These are phyloP conservation scores for Syzygium oleosum DNA, from an alignment of 345 rosid species.

Conservation along the genomic window DNA sequence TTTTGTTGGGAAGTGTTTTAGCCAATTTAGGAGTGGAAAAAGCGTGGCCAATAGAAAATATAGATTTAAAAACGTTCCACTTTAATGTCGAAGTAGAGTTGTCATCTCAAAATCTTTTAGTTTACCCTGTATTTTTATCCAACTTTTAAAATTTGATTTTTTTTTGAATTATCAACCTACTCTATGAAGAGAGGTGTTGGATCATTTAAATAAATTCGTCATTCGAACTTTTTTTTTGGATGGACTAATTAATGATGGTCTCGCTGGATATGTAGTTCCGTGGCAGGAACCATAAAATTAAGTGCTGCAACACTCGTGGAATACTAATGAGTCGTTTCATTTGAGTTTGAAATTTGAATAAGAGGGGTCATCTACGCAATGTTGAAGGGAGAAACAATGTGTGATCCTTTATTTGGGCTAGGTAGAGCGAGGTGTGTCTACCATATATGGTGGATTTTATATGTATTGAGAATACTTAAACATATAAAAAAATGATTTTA, in stretches of 20 bases:
- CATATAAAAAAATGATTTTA: background rate
- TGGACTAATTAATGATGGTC: background rate
- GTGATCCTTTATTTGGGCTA: background rate
- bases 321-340: background rate
- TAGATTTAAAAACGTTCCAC: background rate
- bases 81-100: background rate
- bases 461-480: background rate
- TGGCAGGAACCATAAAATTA: background rate
- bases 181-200: background rate
- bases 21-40: too few species aligned
- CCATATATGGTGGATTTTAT: background rate
- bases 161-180: background rate
- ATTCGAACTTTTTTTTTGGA: background rate
- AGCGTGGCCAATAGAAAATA: background rate
- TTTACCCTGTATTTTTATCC: background rate
- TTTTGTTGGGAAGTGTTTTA: too few species aligned
- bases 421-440: background rate
- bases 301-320: background rate
- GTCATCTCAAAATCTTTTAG: background rate
- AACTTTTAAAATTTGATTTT: background rate
- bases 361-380: background rate
- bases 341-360: background rate
- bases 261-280: background rate
- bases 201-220: background rate
- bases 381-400: background rate